Conservation (phyloP, 1,284 basidiomycete species). For the Serendipita sp. region DNA sequence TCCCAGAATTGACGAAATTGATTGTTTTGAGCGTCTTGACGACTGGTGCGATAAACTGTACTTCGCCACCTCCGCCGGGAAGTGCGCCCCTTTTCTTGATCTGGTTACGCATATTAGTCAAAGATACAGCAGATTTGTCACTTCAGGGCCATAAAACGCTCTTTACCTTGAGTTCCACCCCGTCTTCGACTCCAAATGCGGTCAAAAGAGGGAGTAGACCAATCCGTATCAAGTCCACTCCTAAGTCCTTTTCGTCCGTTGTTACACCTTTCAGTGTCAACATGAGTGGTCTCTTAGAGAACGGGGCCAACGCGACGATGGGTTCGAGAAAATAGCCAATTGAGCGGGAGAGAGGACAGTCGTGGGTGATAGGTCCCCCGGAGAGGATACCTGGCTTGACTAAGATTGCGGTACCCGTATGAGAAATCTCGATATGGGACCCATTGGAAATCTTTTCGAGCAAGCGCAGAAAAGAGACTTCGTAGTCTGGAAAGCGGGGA, state of each 20-base stretch:
- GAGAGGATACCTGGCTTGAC: slow-evolving; percentile 85
- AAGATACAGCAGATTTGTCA: not conserved
- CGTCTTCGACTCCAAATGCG: slow-evolving; percentile 75
- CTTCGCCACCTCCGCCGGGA: slow-evolving; percentile 84
- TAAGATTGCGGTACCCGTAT: slow-evolving; percentile 89
- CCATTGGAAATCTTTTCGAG: slow-evolving; percentile 93
- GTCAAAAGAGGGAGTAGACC: slow-evolving; percentile 87
- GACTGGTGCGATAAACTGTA: slow-evolving; percentile 85
- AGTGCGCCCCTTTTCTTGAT: slow-evolving; percentile 89
- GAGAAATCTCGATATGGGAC: slow-evolving; percentile 88
- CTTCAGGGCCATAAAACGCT: slow-evolving; percentile 10
- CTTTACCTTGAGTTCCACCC: slow-evolving; percentile 66
- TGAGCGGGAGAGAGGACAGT: slow-evolving; percentile 75
- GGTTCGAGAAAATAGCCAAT: slow-evolving; percentile 94
- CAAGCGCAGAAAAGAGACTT: slow-evolving; percentile 80
- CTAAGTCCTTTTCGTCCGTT: slow-evolving; percentile 76
- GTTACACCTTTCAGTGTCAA: slow-evolving; percentile 82
- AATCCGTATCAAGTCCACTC: slow-evolving; percentile 80
- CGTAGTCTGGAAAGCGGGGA: slow-evolving; percentile 51
- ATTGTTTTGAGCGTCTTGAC: slow-evolving; percentile 82
- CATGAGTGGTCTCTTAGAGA: slow-evolving; percentile 77
- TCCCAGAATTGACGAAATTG: slow-evolving; percentile 83
- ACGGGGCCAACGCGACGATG: slow-evolving; percentile 80
- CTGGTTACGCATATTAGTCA: slow-evolving; percentile 24
- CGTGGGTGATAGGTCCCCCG: slow-evolving; percentile 73